These are phyloP conservation scores for Mayamaea pseudoterrestris DNA, from an alignment of 108 stramenopile genomes.

Conservation along the genomic window DNA sequence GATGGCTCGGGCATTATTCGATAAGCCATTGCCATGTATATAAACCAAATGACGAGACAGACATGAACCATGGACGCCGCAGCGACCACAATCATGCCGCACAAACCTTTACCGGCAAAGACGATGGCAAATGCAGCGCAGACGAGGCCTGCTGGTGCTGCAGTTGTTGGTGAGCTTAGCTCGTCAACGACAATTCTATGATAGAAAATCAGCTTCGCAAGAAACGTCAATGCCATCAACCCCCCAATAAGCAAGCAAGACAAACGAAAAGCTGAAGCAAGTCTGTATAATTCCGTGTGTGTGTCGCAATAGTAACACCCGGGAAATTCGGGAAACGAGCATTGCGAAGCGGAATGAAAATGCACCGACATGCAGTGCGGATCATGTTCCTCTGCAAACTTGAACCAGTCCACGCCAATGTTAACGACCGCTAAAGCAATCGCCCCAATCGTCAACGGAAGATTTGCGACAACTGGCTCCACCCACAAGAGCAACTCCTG, in stretches of 20 bases:
- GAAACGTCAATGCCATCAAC: conserved; percentile 24
- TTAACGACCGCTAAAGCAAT: conserved; percentile 53
- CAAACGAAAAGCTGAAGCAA: conserved; percentile 44
- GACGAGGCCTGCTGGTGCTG: conserved; percentile 59
- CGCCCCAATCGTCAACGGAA: conserved; percentile 61
- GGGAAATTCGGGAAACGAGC: conserved; percentile 66
- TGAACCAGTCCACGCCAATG: conserved; percentile 76
- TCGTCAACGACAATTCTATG: conserved; percentile 55
- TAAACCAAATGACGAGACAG: conserved; percentile 56
- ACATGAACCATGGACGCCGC: conserved; percentile 47
- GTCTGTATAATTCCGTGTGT: conserved; percentile 13
- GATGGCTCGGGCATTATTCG: conserved; percentile 65
- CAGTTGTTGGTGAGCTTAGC: conserved; percentile 63
- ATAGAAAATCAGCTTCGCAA: conserved; percentile 37
- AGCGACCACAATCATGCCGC: conserved; percentile 48
- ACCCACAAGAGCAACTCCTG: conserved; percentile 17
- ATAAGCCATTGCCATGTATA: conserved; percentile 65
- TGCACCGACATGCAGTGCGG: conserved; percentile 59
- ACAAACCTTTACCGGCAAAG: conserved; percentile 48
- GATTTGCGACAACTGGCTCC: conserved; percentile 58
- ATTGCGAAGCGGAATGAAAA: conserved; percentile 56
- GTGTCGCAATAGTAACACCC: conserved; percentile 79
- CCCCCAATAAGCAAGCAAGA: conserved; percentile 43
- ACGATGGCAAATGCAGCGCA: conserved; percentile 66
- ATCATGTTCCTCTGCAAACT: conserved; percentile 61